phyloP scores from a whole-genome alignment of 768 basidiomycete genomes.

The Galerina marginata region DNA sequence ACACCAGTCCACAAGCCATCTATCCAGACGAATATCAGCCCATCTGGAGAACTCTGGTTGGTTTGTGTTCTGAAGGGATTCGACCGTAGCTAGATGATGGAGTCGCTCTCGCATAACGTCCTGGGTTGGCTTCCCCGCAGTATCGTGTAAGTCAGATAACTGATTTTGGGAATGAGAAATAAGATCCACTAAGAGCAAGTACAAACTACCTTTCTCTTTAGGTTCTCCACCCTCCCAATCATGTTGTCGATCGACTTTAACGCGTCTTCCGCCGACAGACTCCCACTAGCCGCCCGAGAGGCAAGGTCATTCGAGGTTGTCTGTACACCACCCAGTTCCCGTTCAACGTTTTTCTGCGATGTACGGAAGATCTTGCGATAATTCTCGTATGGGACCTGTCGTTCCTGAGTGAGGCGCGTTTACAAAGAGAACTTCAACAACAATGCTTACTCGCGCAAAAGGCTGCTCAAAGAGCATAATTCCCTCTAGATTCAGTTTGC shows the following conservation, averaged over 20 bases:
- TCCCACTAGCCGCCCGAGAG: conserved; percentile 44
- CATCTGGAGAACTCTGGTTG: conserved; percentile 71
- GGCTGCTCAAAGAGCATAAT: conserved; percentile 85
- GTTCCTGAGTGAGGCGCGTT: background rate
- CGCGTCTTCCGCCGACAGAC: conserved; percentile 53
- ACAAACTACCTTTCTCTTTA: conserved; percentile 86
- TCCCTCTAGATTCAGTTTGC: conserved; percentile 74
- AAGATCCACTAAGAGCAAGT: background rate
- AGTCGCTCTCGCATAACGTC: conserved; percentile 78
- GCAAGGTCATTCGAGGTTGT: conserved; percentile 63
- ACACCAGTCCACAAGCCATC: conserved; percentile 95
- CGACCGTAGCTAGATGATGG: conserved; percentile 69
- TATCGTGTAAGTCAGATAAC: conserved; percentile 55
- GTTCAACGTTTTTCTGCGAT: conserved; percentile 81
- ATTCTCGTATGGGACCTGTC: conserved; percentile 87
- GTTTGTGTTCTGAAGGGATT: conserved; percentile 56
- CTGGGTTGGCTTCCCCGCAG: conserved; percentile 62
- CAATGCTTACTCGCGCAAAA: conserved; percentile 64
- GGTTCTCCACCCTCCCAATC: conserved; percentile 74
- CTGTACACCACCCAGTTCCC: conserved; percentile 70
- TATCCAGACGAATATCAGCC: conserved; percentile 80
- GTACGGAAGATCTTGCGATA: conserved; percentile 88
- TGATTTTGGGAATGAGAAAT: conserved; percentile 22
- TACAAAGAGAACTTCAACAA: background rate
- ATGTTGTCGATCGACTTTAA: conserved; percentile 72